These are phyloP conservation scores for Beta corolliflora DNA, from an alignment of 179 eudicot genomes.

Conservation along the genomic window DNA sequence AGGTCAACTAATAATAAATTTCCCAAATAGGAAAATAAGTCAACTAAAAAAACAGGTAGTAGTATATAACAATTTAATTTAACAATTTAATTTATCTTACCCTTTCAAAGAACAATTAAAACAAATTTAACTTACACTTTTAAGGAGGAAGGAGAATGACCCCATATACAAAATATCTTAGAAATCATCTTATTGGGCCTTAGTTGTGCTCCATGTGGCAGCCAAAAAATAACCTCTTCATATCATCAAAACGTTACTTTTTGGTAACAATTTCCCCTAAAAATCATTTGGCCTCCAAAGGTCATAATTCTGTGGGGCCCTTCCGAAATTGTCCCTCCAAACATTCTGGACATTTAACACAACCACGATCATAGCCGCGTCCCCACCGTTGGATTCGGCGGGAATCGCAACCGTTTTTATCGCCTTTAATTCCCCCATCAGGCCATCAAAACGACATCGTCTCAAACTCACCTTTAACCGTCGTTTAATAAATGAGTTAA, in stretches of 20 bases:
- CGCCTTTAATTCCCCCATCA: conserved; percentile 15
- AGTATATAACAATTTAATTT: no score
- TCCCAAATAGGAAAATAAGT: no score
- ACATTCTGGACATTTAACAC: conserved; percentile 27
- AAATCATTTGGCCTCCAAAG: conserved; percentile 9
- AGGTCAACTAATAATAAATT: no score
- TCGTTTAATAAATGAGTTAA: conserved; percentile 8
- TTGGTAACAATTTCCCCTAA: no score
- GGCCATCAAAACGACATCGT: not conserved
- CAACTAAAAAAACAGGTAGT: no score
- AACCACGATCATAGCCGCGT: not conserved
- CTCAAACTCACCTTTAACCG: not conserved
- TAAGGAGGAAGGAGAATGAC: no score
- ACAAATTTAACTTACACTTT: no score
- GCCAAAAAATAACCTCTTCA: conserved; percentile 7
- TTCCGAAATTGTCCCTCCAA: not conserved
- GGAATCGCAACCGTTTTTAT: conserved; percentile 25
- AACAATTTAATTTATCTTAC: no score
- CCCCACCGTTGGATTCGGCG: conserved; percentile 26
- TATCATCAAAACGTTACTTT: conserved; percentile 4
- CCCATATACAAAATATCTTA: not conserved
- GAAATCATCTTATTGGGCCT: not conserved
- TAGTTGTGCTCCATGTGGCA: conserved; percentile 17
- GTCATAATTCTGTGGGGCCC: conserved; percentile 18
- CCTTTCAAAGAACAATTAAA: no score